Base-by-base conservation (phyloP, 768 basidiomycete genomes). In the Chlorophyllum brunneum region DNA sequence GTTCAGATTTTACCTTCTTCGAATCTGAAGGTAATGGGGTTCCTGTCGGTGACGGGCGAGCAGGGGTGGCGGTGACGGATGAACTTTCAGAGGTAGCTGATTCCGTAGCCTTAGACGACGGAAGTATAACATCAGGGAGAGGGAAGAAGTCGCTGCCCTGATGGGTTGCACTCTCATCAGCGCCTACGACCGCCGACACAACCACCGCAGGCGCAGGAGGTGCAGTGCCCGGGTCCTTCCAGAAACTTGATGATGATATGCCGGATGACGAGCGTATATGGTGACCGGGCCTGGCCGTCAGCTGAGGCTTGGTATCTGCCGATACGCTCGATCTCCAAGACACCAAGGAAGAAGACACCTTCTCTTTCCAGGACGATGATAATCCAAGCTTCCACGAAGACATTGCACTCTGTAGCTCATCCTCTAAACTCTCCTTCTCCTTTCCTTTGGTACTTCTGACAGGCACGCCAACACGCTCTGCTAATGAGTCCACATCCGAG, bases 201-300 rank as follows among this genome's bases (percentile, higher is more conserved):
- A 81, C 67, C 13, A 81, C 71, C 1, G 77, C 78, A 40, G 79
- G 79, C 0, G 79, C 79, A 22, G 71, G 79, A 7, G 77, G 71
- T n/a, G 73, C 70, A 20, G 73, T 65, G 24, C 79, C 78, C 13
- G 74, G 78, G 60, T 79, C 77, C 59, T 80, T 75, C 78, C 79
- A 79, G 50, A 71, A 73, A 16, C 67, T 65, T 8, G 72, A 63
- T 4, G 66, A 61, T 6, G 71, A 65, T 4, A 69, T 41, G 20
- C 72, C 70, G 13, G 70, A 73, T 38, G 68, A 71, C 2, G 75
- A 46, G 20, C 43, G 42, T 4, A 39, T 23, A 16, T 45, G 43
- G 23, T 63, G 24, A 54, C 58, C 8, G 55, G 58, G 24, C 60
- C 55, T 48, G 63, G 59, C 9, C 53, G 63, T 37, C 65, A 59